Evolutionary conservation across 2,329 filamentous ascomycete genomes (phyloP).

Genomic region (Apiospora malaysiana): DNA sequence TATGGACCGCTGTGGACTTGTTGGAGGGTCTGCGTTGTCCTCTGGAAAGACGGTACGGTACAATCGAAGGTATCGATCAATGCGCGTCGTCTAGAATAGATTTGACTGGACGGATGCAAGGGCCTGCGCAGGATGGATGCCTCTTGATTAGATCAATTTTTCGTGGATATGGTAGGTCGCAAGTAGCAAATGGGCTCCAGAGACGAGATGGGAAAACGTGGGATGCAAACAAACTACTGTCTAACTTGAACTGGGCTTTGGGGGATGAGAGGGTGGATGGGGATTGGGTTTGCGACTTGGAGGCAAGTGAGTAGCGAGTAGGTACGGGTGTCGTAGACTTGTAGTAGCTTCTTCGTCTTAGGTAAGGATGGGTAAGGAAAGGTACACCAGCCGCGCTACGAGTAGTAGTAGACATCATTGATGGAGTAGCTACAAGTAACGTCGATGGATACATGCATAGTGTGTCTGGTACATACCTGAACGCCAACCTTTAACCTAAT

Average conservation of each 20-base stretch:
- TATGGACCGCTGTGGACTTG: slow-evolving; percentile 21
- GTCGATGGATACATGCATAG: neutral
- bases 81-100: slow-evolving; percentile 2
- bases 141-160: slow-evolving; percentile 16
- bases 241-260: slow-evolving; percentile 17
- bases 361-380: slow-evolving; percentile 14
- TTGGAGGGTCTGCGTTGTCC: slow-evolving; percentile 29
- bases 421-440: neutral
- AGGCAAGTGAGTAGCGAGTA: neutral
- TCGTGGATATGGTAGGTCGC: slow-evolving; percentile 9
- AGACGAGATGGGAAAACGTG: slow-evolving; percentile 17
- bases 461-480: slow-evolving; percentile 9
- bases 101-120: slow-evolving; percentile 19
- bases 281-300: slow-evolving; percentile 13
- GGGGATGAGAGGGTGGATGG: slow-evolving; percentile 10
- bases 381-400: neutral
- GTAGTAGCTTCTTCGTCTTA: slow-evolving; percentile 2
- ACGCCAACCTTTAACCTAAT: neutral
- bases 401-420: no score
- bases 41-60: slow-evolving; percentile 17
- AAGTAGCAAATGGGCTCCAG: slow-evolving; percentile 6
- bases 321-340: neutral
- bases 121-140: neutral
- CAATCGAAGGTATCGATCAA: slow-evolving; percentile 3
- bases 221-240: slow-evolving; percentile 18